Evolutionary conservation across 1,284 basidiomycete genomes (phyloP).

Genomic region (Phaffia rhodozyma): DNA sequence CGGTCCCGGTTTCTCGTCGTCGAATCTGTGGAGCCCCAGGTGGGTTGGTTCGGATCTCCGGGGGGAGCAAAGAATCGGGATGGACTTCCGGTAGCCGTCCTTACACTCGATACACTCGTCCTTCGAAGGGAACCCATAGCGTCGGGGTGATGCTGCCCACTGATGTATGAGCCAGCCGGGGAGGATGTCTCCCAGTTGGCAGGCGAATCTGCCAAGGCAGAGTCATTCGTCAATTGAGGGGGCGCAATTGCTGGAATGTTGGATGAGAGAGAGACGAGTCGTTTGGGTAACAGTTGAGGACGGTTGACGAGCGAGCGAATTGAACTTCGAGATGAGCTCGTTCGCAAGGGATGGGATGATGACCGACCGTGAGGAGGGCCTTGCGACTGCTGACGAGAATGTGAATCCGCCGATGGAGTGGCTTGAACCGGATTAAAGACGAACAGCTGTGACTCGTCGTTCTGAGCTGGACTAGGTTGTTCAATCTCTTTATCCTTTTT

Average conservation of each 20-base stretch:
- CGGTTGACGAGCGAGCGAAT: conserved; percentile 1
- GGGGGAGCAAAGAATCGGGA: background rate
- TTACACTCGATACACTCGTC: background rate
- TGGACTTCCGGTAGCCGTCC: background rate
- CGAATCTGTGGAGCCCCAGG: background rate
- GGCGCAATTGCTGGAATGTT: background rate
- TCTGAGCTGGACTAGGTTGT: no score
- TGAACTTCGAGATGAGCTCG: no score
- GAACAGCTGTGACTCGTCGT: no score
- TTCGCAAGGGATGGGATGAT: no score
- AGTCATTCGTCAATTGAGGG: conserved; percentile 4
- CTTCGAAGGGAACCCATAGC: background rate
- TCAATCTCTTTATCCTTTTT: no score
- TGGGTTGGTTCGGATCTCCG: background rate
- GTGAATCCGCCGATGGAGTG: no score
- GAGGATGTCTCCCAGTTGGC: background rate
- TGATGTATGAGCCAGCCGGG: background rate
- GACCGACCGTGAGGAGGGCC: no score
- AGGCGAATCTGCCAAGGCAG: background rate
- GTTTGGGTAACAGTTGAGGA: background rate
- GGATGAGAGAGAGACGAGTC: conserved; percentile 1
- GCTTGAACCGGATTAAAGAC: no score
- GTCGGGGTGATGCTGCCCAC: background rate
- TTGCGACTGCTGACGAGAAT: no score
- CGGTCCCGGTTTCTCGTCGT: background rate